Evolutionary conservation across 1,284 basidiomycete genomes (phyloP), one percentile per base, ranked within the genome.

Genomic region (Pyrrhoderma noxium): DNA sequence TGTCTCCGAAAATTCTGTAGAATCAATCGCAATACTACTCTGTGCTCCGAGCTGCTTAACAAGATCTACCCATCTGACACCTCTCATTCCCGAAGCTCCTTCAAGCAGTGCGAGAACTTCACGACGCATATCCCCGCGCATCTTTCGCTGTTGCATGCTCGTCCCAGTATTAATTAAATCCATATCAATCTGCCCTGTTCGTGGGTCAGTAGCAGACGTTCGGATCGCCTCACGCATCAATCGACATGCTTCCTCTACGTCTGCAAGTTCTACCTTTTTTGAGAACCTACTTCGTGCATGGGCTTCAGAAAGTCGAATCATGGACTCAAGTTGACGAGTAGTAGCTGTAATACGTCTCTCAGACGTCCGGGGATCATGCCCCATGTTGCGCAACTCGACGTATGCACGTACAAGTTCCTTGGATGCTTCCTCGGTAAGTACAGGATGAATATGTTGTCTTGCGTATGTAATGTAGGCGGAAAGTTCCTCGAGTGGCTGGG

Each of bases 311-410:
- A 99, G 78, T n/a, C 96, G 89, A 64, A 99, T 98, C 85, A 99
- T 93, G 60, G 85, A 89, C 68, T 99, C 95, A 25, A 99, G 80
- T 68, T 99, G 95, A 49, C 95, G 82, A 0, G 96, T 98, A 25
- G 95, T 99, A 1, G 96, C 95, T 0, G 96, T 99, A 67, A 99
- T 99, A 9, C 95, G 84, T 62, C 92, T 89, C 68, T 98, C 94
- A 54, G 80, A 80, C 1, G 80, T 80, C 19, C 92, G 82, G 2
- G 91, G 85, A 65, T 98, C 93, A 40, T 85, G 82, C 22, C 94
- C 93, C 57, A 91, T 85, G 65, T 90, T 91, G 50, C 95, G 88
- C 75, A 99, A 88, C 58, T 89, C 88, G 53, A 98, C 93, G 68
- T 99, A 99, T 40, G 86, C 85, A 1, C 75, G 69, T 14, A 97